Base-by-base conservation (phyloP, 1,284 basidiomycete genomes). In the Meripilus lineatus region DNA sequence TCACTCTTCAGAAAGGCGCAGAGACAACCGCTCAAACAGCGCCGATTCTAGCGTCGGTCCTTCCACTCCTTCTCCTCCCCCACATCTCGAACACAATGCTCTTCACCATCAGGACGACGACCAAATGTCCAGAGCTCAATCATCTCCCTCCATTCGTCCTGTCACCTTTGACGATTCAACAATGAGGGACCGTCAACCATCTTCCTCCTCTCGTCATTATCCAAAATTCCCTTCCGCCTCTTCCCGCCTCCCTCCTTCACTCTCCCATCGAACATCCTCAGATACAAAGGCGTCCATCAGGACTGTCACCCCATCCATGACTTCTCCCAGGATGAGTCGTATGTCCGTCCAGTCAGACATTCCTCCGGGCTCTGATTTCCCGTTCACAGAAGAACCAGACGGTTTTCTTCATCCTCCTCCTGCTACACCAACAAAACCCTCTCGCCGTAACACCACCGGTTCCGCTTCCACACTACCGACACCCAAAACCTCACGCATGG, bases 61-160 rank as follows among this genome's bases (percentile, higher is more conserved):
- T 4, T 78, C 79, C 0, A 81, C 81, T 1, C 81, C 82, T 4
- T 83, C 79, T 0, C 81, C 81, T 0, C 82, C 81, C 3, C 79
- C 78, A 10, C 81, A 79, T 56, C 66, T 75, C 23, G 75, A 76
- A 45, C 62, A 64, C 8, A 46, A 49, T 11, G n/a, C n/a, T n/a
- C n/a, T n/a, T n/a, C n/a, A n/a, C n/a, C n/a, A n/a, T n/a, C 46
- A 47, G 17, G 50, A 51, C 23, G 42, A 53, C 20, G 56, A 59
- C 25, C 22, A 24, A 37, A 46, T 38, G 38, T 36, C 54, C 10
- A 55, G 52, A 38, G 51, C 48, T 24, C 57, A 47, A 44, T 46
- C 48, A 14, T 40, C 49, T 5, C 45, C 47, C 18, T 44, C 40
- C 22, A 40, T 32, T 3, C 55, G 54, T 13, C 47, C 52, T 5